A percentile compares a stretch with the other conserved stretches of the same genome.
phyloP scores from a whole-genome alignment of 108 stramenopile species.

The Pseudonitzschia multiseries region DNA sequence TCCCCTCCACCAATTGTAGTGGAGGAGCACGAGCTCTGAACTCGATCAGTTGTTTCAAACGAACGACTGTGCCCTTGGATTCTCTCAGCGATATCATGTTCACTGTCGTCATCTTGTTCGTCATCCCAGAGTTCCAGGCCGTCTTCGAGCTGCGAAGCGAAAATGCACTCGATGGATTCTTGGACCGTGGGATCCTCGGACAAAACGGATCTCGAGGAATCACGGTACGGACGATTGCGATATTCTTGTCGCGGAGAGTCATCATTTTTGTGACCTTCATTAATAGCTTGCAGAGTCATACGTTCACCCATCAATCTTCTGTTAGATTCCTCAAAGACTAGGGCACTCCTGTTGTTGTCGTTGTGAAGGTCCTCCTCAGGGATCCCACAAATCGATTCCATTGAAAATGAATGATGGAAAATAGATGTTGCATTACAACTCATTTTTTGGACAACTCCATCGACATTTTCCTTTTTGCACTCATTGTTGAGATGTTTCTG shows the following conservation, averaged over 20 bases:
- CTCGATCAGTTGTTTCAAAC: neutral
- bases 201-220: neutral
- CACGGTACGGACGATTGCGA: neutral
- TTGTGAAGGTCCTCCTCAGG: neutral
- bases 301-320: neutral
- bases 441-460: neutral
- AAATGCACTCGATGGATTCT: slow-evolving; percentile 66
- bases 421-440: neutral
- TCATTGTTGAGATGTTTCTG: neutral
- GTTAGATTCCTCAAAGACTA: neutral
- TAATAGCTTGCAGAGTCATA: neutral
- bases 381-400: neutral
- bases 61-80: neutral
- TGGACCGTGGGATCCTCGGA: slow-evolving; percentile 58
- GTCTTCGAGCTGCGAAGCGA: slow-evolving; percentile 49
- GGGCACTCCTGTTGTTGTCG: neutral
- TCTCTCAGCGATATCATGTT: slow-evolving; percentile 26
- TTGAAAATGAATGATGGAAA: slow-evolving; percentile 8
- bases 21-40: neutral
- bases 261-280: neutral
- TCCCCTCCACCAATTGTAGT: neutral
- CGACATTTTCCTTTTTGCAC: neutral
- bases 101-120: slow-evolving; percentile 30
- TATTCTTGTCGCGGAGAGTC: neutral
- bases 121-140: slow-evolving; percentile 36